Evolutionary conservation across 148 eudicot genomes (phyloP).

Genomic region (Spergularia marina): DNA sequence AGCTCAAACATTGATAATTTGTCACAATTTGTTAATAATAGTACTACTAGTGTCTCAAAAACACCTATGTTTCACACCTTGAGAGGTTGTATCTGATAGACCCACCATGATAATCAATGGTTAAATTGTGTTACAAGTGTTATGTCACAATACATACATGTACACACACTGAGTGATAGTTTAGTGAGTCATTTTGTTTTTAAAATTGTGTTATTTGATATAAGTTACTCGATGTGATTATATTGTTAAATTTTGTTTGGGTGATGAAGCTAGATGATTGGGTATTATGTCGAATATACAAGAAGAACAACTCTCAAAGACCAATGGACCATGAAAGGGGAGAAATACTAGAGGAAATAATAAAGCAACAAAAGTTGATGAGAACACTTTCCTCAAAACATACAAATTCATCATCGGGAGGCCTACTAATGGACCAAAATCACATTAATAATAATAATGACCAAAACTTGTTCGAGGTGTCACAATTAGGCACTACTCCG

Average conservation of each 20-base stretch:
- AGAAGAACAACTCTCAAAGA: conserved; percentile 40
- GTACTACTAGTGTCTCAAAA: no score
- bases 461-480: conserved; percentile 19
- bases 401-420: neutral
- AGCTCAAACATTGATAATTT: neutral
- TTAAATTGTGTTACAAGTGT: no score
- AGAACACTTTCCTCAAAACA: conserved; percentile 29
- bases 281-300: conserved; percentile 49
- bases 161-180: no score
- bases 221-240: no score
- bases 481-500: conserved; percentile 18
- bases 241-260: neutral
- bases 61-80: no score
- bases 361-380: conserved; percentile 33
- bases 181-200: no score
- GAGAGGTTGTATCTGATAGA: no score
- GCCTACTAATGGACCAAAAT: conserved; percentile 16
- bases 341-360: conserved; percentile 33
- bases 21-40: no score
- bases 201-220: no score
- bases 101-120: no score
- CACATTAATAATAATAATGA: conserved; percentile 13
- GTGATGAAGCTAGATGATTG: conserved; percentile 39
- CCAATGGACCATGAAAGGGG: conserved; percentile 31
- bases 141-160: no score